A percentile compares a stretch with the other conserved stretches of the same genome.
Evolutionary conservation across 1,284 basidiomycete genomes (phyloP).

Genomic region (Papiliotrema terrestris): DNA sequence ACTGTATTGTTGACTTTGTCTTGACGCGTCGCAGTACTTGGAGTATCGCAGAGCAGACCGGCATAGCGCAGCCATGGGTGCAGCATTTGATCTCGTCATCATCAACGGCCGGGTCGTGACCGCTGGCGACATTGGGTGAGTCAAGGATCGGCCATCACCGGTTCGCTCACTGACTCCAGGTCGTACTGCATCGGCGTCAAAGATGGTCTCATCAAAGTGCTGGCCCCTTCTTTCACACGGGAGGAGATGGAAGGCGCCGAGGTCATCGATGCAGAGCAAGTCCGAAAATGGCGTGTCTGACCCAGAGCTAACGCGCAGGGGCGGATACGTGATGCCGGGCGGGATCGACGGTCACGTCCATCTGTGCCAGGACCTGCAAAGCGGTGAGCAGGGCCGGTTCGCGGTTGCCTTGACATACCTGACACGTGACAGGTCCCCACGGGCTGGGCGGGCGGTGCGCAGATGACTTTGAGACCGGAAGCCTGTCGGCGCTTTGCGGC

Average conservation of each 20-base stretch:
- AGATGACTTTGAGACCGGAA: slow-evolving; percentile 16
- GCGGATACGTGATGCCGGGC: slow-evolving; percentile 14
- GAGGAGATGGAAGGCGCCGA: slow-evolving; percentile 1
- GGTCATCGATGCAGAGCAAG: slow-evolving; percentile 14
- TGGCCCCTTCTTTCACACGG: background rate
- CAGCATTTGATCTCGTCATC: background rate
- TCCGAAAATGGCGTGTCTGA: background rate
- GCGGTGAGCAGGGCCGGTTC: background rate
- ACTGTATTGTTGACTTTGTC: no score
- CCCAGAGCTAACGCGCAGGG: slow-evolving; percentile 2
- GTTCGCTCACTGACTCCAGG: background rate
- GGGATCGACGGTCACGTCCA: slow-evolving; percentile 13
- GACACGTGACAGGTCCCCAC: slow-evolving; percentile 1
- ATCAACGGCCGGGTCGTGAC: slow-evolving; percentile 18
- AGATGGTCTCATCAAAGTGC: slow-evolving; percentile 11
- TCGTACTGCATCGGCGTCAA: slow-evolving; percentile 13
- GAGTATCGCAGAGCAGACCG: no score
- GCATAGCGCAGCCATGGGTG: no score
- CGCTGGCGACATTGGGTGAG: slow-evolving; percentile 5
- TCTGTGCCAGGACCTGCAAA: slow-evolving; percentile 9
- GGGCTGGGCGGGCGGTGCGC: slow-evolving; percentile 10
- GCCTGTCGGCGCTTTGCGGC: slow-evolving; percentile 11
- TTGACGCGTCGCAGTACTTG: no score
- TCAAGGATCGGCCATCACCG: background rate
- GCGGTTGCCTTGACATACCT: background rate